These are phyloP conservation scores for Claviceps fusiformis DNA, from an alignment of 2,329 filamentous ascomycete species.

Conservation along the genomic window DNA sequence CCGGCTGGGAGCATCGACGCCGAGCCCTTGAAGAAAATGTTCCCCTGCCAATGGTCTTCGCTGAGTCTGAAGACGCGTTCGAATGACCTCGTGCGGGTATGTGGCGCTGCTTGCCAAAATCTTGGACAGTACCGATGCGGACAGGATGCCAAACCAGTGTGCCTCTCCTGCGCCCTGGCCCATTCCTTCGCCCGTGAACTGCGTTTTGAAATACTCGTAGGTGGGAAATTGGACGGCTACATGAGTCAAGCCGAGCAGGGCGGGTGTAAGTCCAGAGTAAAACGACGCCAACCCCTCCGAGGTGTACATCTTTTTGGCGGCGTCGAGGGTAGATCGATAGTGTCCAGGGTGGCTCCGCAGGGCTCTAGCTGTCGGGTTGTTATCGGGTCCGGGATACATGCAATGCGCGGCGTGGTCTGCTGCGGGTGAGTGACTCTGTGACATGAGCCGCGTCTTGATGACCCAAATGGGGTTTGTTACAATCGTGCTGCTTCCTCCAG, in stretches of 20 bases:
- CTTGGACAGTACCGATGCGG: slow-evolving; percentile 87
- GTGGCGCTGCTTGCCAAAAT: slow-evolving; percentile 87
- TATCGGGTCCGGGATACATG: slow-evolving; percentile 33
- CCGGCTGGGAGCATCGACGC: slow-evolving; percentile 22
- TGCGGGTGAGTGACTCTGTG: slow-evolving; percentile 52
- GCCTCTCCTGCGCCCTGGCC: slow-evolving; percentile 44
- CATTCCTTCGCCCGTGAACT: slow-evolving; percentile 82
- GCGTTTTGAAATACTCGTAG: slow-evolving; percentile 85
- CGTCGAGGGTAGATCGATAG: slow-evolving; percentile 79
- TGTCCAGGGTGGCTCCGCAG: slow-evolving; percentile 66
- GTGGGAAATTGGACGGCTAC: slow-evolving; percentile 95
- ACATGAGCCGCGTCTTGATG: slow-evolving; percentile 97
- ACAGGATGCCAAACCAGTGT: slow-evolving; percentile 73
- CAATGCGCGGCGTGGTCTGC: slow-evolving; percentile 32
- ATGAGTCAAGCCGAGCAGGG: slow-evolving; percentile 80
- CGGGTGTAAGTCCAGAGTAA: slow-evolving; percentile 88
- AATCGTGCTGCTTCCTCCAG: slow-evolving; percentile 83
- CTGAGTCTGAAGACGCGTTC: slow-evolving; percentile 88
- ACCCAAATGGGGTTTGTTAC: slow-evolving; percentile 98
- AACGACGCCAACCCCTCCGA: slow-evolving; percentile 82
- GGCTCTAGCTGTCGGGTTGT: slow-evolving; percentile 41
- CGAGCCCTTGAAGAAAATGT: slow-evolving; percentile 36
- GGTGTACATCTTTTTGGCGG: slow-evolving; percentile 88
- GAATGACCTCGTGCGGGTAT: slow-evolving; percentile 92
- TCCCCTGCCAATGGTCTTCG: slow-evolving; percentile 52